Base-by-base conservation (phyloP, 345 rosid genomes). In the Turritis glabra region DNA sequence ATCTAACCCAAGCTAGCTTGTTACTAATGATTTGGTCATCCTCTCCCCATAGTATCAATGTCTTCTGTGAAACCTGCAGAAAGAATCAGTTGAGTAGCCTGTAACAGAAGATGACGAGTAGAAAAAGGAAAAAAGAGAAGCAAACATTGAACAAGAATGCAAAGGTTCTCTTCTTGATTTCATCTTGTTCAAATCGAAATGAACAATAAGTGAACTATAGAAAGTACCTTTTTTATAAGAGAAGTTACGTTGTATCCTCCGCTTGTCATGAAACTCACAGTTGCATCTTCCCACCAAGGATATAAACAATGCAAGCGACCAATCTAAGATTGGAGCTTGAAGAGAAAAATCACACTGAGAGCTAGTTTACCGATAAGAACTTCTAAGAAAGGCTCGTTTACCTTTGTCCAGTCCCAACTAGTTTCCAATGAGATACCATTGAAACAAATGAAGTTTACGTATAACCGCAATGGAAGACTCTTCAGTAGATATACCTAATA, bases 251-350 rank as follows among this genome's bases (percentile, higher is more conserved):
- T 84, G 79, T 90, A 94, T 67, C 98, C 97, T 12, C 98, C 97
- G 70, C 89, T 84, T 5, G 83, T 80, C 97, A 91, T 95, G 50
- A 91, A 95, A 79, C 78, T 84, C 32, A 95, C 92, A 18, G 90
- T 83, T 43, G 97, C 93, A 84, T 91, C 91, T 57, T 86, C 91
- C 99, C 97, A 91, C 97, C 99, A 91, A 50, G 90, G 89, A 84
- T 74, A 89, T 54, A 82, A 80, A 79, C 96, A 91, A 81, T 94
- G 97, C 81, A 94, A 80, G 37, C 91, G 85, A 77, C 98, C 98
- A 46, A 90, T 84, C 98, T 91, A 74, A 74, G 18, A 71, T 27
- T 67, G n/a, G n/a, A n/a, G n/a, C n/a, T n/a, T n/a, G n/a, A n/a
- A 74, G 44, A 29, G 51, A 3, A 30, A 44, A 26, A 19, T 69